A percentile compares a stretch with the other conserved stretches of the same genome.
Evolutionary conservation across 2,329 filamentous ascomycete species (phyloP).

Genomic region (Cladophialophora exuberans): DNA sequence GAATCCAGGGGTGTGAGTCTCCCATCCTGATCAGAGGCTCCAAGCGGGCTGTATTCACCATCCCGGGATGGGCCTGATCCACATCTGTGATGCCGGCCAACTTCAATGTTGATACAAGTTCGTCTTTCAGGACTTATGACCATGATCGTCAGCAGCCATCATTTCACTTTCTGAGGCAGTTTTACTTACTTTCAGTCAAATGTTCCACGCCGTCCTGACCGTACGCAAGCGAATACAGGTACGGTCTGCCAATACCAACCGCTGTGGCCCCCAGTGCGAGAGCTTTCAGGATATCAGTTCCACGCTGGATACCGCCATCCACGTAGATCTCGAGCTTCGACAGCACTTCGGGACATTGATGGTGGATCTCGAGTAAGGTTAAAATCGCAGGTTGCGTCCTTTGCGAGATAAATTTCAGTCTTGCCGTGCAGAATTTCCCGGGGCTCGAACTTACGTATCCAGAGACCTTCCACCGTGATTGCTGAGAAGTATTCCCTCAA

Average conservation of each 20-base stretch:
- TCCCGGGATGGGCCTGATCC: too few species aligned
- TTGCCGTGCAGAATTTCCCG: slow-evolving; percentile 2
- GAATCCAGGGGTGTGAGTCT: too few species aligned
- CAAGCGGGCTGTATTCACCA: too few species aligned
- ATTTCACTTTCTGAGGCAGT: background rate
- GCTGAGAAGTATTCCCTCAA: slow-evolving; percentile 59
- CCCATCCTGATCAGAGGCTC: too few species aligned
- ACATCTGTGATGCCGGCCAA: too few species aligned
- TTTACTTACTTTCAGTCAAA: slow-evolving; percentile 49
- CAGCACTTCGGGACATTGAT: slow-evolving; percentile 45
- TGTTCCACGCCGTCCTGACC: slow-evolving; percentile 83
- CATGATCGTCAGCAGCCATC: too few species aligned
- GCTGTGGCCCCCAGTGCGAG: slow-evolving; percentile 57
- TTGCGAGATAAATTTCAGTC: too few species aligned
- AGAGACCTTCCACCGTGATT: slow-evolving; percentile 63
- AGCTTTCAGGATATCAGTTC: slow-evolving; percentile 59
- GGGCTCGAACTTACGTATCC: slow-evolving; percentile 46
- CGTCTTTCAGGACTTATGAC: too few species aligned
- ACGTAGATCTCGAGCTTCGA: slow-evolving; percentile 24
- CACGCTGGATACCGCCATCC: slow-evolving; percentile 59
- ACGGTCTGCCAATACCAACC: slow-evolving; percentile 57
- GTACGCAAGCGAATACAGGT: slow-evolving; percentile 66
- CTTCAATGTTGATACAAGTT: too few species aligned
- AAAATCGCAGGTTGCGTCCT: slow-evolving; percentile 60
- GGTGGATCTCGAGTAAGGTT: slow-evolving; percentile 64